These are phyloP conservation scores for Phyllosticta capitalensis DNA, from an alignment of 2,329 filamentous ascomycete genomes.

Conservation along the genomic window DNA sequence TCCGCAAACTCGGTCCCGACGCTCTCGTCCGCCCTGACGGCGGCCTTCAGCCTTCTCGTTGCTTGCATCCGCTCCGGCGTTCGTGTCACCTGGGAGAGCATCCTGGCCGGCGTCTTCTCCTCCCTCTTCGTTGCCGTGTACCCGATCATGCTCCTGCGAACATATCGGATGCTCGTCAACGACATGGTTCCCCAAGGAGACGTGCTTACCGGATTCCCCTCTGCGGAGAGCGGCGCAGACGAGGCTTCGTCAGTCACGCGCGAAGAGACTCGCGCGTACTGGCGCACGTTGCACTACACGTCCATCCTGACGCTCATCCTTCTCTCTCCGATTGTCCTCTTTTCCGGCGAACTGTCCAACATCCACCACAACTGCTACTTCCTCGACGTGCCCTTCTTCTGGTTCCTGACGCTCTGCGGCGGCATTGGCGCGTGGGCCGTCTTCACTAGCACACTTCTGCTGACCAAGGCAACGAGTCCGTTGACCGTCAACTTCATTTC, in stretches of 20 bases:
- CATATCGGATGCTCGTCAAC: conserved; percentile 39
- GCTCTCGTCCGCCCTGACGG: conserved; percentile 41
- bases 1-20: conserved; percentile 39
- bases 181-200: conserved; percentile 37
- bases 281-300: conserved; percentile 43
- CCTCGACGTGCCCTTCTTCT: conserved; percentile 47
- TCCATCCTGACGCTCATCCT: conserved; percentile 41
- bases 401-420: conserved; percentile 43
- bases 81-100: conserved; percentile 43
- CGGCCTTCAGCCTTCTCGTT: conserved; percentile 42
- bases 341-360: conserved; percentile 40
- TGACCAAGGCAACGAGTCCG: conserved; percentile 42
- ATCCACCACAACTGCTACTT: conserved; percentile 46
- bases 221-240: conserved; percentile 5
- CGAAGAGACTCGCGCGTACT: conserved; percentile 43
- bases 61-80: conserved; percentile 37
- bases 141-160: conserved; percentile 41
- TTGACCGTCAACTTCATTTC: conserved; percentile 42
- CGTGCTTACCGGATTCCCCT: conserved; percentile 31
- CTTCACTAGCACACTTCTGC: conserved; percentile 38
- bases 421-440: conserved; percentile 40
- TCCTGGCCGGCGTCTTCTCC: conserved; percentile 44
- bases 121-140: conserved; percentile 43
- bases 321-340: conserved; percentile 39
- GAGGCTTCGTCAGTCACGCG: conserved; percentile 19